Evolutionary conservation across 495 filamentous ascomycete species (phyloP).

Genomic region (Neurospora pannonica): DNA sequence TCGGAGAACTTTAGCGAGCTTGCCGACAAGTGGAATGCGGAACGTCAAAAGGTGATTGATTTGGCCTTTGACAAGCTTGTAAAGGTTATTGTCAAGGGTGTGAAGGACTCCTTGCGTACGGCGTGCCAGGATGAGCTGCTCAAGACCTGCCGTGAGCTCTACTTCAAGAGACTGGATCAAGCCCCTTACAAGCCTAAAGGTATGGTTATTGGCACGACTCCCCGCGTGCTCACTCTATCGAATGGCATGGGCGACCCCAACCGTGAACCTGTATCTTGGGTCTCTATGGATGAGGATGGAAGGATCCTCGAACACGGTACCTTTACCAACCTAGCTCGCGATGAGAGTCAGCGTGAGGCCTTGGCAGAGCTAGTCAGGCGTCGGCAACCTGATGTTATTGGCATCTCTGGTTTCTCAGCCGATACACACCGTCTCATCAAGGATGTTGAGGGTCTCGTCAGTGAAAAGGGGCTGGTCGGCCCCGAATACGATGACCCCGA

Average conservation of each 20-base stretch:
- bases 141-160: slow-evolving; percentile 72
- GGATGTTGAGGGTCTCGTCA: slow-evolving; percentile 64
- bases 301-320: slow-evolving; percentile 80
- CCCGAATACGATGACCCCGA: slow-evolving; percentile 59
- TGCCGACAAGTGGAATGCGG: slow-evolving; percentile 88
- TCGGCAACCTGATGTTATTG: slow-evolving; percentile 81
- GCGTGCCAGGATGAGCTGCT: slow-evolving; percentile 87
- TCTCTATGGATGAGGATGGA: slow-evolving; percentile 88
- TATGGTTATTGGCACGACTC: slow-evolving; percentile 79
- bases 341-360: slow-evolving; percentile 52
- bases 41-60: slow-evolving; percentile 75
- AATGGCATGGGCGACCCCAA: slow-evolving; percentile 69
- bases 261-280: slow-evolving; percentile 76
- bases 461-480: slow-evolving; percentile 61
- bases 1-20: slow-evolving; percentile 92
- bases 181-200: slow-evolving; percentile 92
- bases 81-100: slow-evolving; percentile 70
- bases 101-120: slow-evolving; percentile 85
- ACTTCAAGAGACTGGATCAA: slow-evolving; percentile 81
- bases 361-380: slow-evolving; percentile 68
- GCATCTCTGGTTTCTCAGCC: slow-evolving; percentile 79
- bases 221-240: slow-evolving; percentile 76
- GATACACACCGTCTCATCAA: slow-evolving; percentile 79
- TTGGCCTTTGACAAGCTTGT: slow-evolving; percentile 74
- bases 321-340: slow-evolving; percentile 65